phyloP scores from a whole-genome alignment of 2,329 filamentous ascomycete species.

The Trichoderma sp. region DNA sequence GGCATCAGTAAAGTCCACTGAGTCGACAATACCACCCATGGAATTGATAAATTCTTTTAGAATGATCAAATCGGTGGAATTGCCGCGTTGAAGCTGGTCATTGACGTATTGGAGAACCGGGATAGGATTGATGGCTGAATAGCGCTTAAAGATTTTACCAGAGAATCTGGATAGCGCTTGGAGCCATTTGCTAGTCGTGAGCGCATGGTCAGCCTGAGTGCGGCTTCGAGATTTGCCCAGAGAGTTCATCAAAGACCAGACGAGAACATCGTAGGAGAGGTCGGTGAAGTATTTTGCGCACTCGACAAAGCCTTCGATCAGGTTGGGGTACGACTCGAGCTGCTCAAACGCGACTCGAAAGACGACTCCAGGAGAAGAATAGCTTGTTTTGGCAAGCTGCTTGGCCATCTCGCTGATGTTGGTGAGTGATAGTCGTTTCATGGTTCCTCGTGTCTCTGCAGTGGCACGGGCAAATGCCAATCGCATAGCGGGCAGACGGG shows the following conservation, averaged over 20 bases:
- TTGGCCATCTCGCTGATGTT: slow-evolving; percentile 85
- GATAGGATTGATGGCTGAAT: slow-evolving; percentile 76
- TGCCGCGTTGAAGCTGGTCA: slow-evolving; percentile 75
- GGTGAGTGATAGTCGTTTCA: slow-evolving; percentile 86
- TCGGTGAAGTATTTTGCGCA: slow-evolving; percentile 92
- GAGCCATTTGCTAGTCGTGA: slow-evolving; percentile 87
- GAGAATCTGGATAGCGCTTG: slow-evolving; percentile 87
- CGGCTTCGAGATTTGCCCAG: slow-evolving; percentile 61
- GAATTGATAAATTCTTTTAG: slow-evolving; percentile 84
- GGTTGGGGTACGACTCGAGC: slow-evolving; percentile 89
- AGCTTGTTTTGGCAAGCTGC: slow-evolving; percentile 85
- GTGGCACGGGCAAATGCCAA: slow-evolving; percentile 73
- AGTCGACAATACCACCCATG: slow-evolving; percentile 90
- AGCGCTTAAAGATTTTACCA: slow-evolving; percentile 83
- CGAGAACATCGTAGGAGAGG: slow-evolving; percentile 87
- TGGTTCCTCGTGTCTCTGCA: slow-evolving; percentile 76
- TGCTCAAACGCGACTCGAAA: slow-evolving; percentile 86
- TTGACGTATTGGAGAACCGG: slow-evolving; percentile 89
- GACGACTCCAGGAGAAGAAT: slow-evolving; percentile 85
- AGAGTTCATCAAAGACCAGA: slow-evolving; percentile 84
- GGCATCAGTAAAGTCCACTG: slow-evolving; percentile 81
- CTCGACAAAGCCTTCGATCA: slow-evolving; percentile 92
- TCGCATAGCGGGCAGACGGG: slow-evolving; percentile 73
- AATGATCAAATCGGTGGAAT: slow-evolving; percentile 87
- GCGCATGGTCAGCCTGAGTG: slow-evolving; percentile 59